These are phyloP conservation scores for Nitzschia palea DNA, from an alignment of 108 stramenopile species.

Conservation along the genomic window DNA sequence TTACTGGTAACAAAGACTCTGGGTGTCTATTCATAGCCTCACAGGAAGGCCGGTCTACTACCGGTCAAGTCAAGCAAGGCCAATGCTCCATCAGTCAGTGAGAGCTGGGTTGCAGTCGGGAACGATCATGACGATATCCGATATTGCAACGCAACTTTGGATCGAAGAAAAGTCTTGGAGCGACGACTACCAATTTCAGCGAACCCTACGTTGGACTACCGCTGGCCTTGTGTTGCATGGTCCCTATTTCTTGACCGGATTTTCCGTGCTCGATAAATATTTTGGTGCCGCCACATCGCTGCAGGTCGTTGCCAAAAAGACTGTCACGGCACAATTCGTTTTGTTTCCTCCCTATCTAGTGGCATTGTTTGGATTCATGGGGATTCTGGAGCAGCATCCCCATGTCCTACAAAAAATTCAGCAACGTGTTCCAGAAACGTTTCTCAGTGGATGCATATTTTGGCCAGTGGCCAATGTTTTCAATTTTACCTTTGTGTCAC, in stretches of 20 bases:
- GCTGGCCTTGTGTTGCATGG: slow-evolving; percentile 43
- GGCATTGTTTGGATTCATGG: slow-evolving; percentile 39
- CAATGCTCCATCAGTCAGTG: slow-evolving; percentile 13
- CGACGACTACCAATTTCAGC: slow-evolving; percentile 1
- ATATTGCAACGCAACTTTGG: slow-evolving; percentile 33
- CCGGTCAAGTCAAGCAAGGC: no score
- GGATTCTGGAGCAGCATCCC: slow-evolving; percentile 27
- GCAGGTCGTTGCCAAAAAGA: slow-evolving; percentile 40
- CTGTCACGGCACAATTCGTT: slow-evolving; percentile 37
- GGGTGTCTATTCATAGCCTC: no score
- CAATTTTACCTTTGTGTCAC: slow-evolving; percentile 41
- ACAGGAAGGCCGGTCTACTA: no score
- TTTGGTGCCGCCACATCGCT: slow-evolving; percentile 29
- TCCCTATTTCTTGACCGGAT: slow-evolving; percentile 45
- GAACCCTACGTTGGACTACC: slow-evolving; percentile 48
- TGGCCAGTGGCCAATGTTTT: slow-evolving; percentile 48
- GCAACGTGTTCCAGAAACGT: slow-evolving; percentile 37
- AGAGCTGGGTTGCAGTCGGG: slow-evolving; percentile 42
- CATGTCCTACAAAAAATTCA: slow-evolving; percentile 30
- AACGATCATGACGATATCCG: slow-evolving; percentile 43
- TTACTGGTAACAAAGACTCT: no score
- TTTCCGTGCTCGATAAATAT: slow-evolving; percentile 31
- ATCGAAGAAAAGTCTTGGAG: slow-evolving; percentile 15
- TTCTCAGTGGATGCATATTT: slow-evolving; percentile 42
- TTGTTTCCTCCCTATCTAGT: slow-evolving; percentile 53